Percentiles rank a stretch among this genome's conserved stretches.
Conservation (phyloP, 2,329 filamentous ascomycete genomes). For the Trichophyton rubrum region DNA sequence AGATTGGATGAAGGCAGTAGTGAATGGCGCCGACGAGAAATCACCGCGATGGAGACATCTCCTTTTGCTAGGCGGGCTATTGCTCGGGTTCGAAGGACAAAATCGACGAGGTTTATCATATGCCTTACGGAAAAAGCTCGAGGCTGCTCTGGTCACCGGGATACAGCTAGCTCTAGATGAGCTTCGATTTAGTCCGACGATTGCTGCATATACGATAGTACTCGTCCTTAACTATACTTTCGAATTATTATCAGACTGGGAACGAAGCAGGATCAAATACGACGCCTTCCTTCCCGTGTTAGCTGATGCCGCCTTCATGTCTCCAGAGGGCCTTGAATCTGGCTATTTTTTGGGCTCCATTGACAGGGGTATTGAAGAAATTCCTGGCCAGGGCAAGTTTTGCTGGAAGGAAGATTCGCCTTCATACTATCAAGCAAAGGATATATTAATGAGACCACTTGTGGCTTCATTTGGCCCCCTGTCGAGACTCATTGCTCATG, state of each 20-base stretch:
- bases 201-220: slow-evolving; percentile 44
- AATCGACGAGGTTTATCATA: slow-evolving; percentile 52
- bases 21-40: slow-evolving; percentile 48
- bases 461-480: slow-evolving; percentile 50
- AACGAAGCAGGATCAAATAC: slow-evolving; percentile 50
- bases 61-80: slow-evolving; percentile 63
- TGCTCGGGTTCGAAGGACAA: slow-evolving; percentile 61
- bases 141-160: slow-evolving; percentile 60
- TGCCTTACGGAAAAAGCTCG: slow-evolving; percentile 53
- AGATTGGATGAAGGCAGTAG: slow-evolving; percentile 47
- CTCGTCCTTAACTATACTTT: slow-evolving; percentile 68
- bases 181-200: slow-evolving; percentile 37
- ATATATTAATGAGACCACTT: slow-evolving; percentile 45
- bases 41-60: slow-evolving; percentile 69
- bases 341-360: slow-evolving; percentile 63
- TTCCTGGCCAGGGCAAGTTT: slow-evolving; percentile 41
- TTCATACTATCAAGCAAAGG: slow-evolving; percentile 46
- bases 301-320: slow-evolving; percentile 55
- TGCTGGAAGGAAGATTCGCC: slow-evolving; percentile 51
- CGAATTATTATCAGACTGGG: slow-evolving; percentile 51
- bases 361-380: slow-evolving; percentile 52
- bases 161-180: slow-evolving; percentile 60
- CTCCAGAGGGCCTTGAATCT: slow-evolving; percentile 59
- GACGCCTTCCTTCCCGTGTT: slow-evolving; percentile 58
- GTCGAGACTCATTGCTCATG: slow-evolving; percentile 50